phyloP scores from a whole-genome alignment of 2,329 filamentous ascomycete genomes.

The Dothideomycetes sp. region DNA sequence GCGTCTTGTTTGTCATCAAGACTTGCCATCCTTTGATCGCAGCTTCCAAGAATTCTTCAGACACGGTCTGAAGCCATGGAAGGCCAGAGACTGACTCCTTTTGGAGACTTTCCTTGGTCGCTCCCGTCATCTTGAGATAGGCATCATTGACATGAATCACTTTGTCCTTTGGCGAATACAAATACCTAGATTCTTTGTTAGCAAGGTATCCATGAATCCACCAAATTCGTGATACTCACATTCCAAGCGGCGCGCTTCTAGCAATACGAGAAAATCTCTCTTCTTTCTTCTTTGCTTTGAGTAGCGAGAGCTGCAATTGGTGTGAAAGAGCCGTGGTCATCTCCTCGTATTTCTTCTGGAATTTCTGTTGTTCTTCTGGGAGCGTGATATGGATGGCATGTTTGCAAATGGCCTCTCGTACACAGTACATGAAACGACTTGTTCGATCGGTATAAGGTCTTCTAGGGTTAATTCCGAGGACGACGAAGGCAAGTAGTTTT shows the following conservation, averaged over 20 bases:
- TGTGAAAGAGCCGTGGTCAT: constrained; percentile 30
- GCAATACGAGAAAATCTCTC: constrained; percentile 31
- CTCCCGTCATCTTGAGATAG: constrained; percentile 29
- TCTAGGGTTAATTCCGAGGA: constrained; percentile 32
- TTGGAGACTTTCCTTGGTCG: constrained; percentile 11
- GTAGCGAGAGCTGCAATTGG: constrained; percentile 24
- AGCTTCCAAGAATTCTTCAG: background rate
- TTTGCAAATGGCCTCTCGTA: constrained; percentile 20
- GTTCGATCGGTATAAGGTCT: constrained; percentile 25
- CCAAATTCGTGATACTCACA: constrained; percentile 29
- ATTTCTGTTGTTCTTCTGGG: constrained; percentile 10
- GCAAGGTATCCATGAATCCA: background rate
- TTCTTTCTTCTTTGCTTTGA: constrained; percentile 24
- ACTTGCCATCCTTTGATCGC: constrained; percentile 4
- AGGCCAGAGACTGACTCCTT: background rate
- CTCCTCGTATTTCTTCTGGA: constrained; percentile 27
- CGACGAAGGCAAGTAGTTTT: constrained; percentile 30
- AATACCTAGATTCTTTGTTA: background rate
- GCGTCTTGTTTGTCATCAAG: constrained; percentile 1
- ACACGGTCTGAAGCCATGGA: constrained; percentile 3
- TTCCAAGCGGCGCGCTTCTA: constrained; percentile 31
- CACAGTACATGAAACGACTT: background rate
- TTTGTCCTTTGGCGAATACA: constrained; percentile 24
- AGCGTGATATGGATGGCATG: constrained; percentile 27
- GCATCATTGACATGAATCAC: constrained; percentile 33